Percentiles rank a stretch among this genome's conserved stretches.
phyloP scores from a whole-genome alignment of 2,329 filamentous ascomycete species.

The Penicillium sp. region DNA sequence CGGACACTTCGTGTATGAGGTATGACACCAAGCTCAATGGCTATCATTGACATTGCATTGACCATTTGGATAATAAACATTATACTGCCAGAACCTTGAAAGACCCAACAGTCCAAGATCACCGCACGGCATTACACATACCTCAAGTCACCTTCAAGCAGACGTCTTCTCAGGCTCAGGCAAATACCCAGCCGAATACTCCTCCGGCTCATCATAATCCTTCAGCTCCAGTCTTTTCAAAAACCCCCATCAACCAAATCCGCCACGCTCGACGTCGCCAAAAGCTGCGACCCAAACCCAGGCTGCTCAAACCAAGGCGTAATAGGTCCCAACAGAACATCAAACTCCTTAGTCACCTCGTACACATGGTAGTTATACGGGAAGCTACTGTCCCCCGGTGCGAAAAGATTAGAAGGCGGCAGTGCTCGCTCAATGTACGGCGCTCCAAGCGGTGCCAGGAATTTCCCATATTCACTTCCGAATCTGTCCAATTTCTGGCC shows the following conservation, averaged over 20 bases:
- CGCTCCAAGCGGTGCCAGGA: conserved; percentile 44
- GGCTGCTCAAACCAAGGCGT: conserved; percentile 52
- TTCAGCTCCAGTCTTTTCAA: conserved; percentile 25
- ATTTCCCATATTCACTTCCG: conserved; percentile 46
- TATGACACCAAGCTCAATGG: not conserved
- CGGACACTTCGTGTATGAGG: not conserved
- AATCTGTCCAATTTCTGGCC: conserved; percentile 51
- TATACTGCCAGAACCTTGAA: not conserved
- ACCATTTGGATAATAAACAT: not conserved
- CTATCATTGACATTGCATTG: not conserved
- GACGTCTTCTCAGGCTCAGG: conserved; percentile 12
- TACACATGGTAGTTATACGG: conserved; percentile 53
- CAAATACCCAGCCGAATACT: conserved; percentile 23
- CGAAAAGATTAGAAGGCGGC: conserved; percentile 45
- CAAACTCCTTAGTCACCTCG: conserved; percentile 41
- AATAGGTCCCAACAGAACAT: conserved; percentile 46
- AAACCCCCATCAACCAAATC: conserved; percentile 34
- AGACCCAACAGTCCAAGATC: not conserved
- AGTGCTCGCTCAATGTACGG: conserved; percentile 49
- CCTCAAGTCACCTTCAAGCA: not conserved
- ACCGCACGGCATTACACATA: not conserved
- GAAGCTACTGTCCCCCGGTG: conserved; percentile 36
- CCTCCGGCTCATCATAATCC: conserved; percentile 24
- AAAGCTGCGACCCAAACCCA: conserved; percentile 45
- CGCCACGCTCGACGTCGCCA: conserved; percentile 28